A percentile compares a stretch with the other conserved stretches of the same genome.
Conservation (phyloP, 495 filamentous ascomycete genomes). For the Podospora pseudoanserina region DNA sequence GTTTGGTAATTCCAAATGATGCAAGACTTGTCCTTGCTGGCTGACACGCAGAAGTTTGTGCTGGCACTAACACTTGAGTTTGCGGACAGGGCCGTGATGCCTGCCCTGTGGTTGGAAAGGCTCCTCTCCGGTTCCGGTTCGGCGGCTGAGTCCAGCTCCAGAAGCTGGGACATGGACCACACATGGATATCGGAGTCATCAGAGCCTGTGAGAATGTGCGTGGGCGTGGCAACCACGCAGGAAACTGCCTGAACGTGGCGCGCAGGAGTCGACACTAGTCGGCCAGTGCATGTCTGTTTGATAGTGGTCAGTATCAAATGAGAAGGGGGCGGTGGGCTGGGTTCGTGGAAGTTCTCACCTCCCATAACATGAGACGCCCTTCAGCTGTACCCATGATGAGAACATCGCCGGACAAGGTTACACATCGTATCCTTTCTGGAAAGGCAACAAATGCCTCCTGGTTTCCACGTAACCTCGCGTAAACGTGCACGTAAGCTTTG, state of each 20-base stretch:
- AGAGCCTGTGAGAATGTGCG: slow-evolving; percentile 82
- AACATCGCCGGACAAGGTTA: slow-evolving; percentile 61
- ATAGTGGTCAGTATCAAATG: slow-evolving; percentile 1
- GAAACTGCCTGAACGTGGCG: slow-evolving; percentile 86
- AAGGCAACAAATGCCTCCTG: slow-evolving; percentile 86
- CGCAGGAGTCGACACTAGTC: slow-evolving; percentile 80
- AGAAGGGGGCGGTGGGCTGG: not conserved
- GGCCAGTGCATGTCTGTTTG: slow-evolving; percentile 70
- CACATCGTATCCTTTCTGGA: slow-evolving; percentile 74
- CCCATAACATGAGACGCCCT: slow-evolving; percentile 86
- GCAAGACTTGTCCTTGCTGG: slow-evolving; percentile 74
- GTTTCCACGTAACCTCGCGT: slow-evolving; percentile 74
- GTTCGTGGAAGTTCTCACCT: slow-evolving; percentile 52
- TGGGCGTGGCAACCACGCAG: slow-evolving; percentile 66
- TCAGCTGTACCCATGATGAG: slow-evolving; percentile 81
- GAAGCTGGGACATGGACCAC: slow-evolving; percentile 74
- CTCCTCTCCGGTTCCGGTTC: slow-evolving; percentile 59
- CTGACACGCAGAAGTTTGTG: slow-evolving; percentile 72
- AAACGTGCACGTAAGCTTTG: slow-evolving; percentile 90
- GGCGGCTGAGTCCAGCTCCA: slow-evolving; percentile 53
- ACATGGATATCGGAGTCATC: slow-evolving; percentile 84
- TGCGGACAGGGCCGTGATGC: slow-evolving; percentile 64
- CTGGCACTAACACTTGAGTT: slow-evolving; percentile 61
- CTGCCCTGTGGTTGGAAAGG: slow-evolving; percentile 75
- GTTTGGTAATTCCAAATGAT: slow-evolving; percentile 87